Evolutionary conservation across 2,329 filamentous ascomycete species (phyloP).

Genomic region (Epichloe scottii): DNA sequence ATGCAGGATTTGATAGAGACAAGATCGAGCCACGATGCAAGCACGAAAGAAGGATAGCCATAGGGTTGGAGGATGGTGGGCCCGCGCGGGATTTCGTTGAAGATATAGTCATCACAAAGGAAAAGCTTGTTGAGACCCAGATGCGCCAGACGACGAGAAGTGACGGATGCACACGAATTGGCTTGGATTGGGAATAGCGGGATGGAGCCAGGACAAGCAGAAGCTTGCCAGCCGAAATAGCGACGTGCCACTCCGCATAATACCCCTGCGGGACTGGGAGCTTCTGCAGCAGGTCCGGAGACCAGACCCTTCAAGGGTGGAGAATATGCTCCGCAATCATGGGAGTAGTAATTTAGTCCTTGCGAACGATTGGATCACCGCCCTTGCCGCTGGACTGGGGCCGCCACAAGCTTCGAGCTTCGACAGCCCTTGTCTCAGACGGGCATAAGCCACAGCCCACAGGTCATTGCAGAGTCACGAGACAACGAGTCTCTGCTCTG

Average conservation of each 20-base stretch:
- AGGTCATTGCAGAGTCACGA: no score
- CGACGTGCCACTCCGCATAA: not conserved
- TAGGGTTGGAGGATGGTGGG: not conserved
- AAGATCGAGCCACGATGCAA: not conserved
- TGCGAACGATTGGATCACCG: no score
- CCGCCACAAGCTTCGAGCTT: no score
- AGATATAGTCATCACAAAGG: not conserved
- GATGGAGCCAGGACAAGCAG: not conserved
- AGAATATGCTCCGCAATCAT: no score
- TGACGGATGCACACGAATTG: not conserved
- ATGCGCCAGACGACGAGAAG: not conserved
- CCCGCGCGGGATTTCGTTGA: not conserved
- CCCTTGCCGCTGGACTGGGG: no score
- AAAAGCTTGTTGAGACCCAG: not conserved
- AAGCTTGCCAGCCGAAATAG: constrained; percentile 2
- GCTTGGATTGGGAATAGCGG: not conserved
- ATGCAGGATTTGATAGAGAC: not conserved
- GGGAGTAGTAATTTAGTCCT: no score
- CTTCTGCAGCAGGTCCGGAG: no score
- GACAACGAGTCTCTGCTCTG: no score
- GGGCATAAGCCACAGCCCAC: no score
- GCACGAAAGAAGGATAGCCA: not conserved
- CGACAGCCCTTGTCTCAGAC: no score
- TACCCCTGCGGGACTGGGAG: no score
- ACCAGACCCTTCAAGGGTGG: no score